These are phyloP conservation scores for Fermentozyma sake DNA, from an alignment of 1,139 yeast species.

Conservation along the genomic window DNA sequence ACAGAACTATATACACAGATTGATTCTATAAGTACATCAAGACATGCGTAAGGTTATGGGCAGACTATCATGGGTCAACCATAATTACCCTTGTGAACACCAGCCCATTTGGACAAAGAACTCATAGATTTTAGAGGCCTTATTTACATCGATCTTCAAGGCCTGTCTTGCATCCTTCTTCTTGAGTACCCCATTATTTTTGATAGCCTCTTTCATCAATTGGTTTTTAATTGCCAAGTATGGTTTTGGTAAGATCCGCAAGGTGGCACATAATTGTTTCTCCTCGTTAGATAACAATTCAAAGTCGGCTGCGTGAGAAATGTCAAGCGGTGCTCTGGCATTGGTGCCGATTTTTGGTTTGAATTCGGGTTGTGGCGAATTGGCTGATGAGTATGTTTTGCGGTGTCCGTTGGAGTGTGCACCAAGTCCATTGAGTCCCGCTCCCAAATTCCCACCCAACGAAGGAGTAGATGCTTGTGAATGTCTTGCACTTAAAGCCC, in stretches of 20 bases:
- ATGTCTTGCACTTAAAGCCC: constrained; percentile 28
- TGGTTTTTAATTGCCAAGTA: constrained; percentile 89
- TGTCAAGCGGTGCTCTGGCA: constrained; percentile 59
- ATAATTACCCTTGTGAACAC: constrained; percentile 46
- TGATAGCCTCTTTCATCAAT: constrained; percentile 81
- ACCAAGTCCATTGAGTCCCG: constrained; percentile 4
- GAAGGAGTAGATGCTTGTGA: constrained; percentile 9
- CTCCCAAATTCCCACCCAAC: constrained; percentile 4
- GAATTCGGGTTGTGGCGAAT: constrained; percentile 36
- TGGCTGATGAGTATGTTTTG: constrained; percentile 14
- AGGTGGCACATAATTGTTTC: constrained; percentile 74
- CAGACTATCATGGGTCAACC: background rate
- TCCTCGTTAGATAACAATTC: constrained; percentile 82
- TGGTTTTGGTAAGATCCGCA: constrained; percentile 88
- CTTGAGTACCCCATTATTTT: constrained; percentile 79
- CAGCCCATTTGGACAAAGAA: constrained; percentile 91
- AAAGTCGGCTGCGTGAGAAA: constrained; percentile 78
- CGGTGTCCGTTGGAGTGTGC: constrained; percentile 14
- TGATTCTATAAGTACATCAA: too few species aligned
- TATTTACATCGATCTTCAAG: constrained; percentile 78
- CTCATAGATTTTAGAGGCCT: constrained; percentile 84
- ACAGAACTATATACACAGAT: too few species aligned
- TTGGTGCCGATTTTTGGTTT: constrained; percentile 32
- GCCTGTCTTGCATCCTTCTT: constrained; percentile 81
- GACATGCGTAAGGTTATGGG: too few species aligned